These are phyloP conservation scores for Albizia julibrissin DNA, from an alignment of 306 rosid species.

Conservation along the genomic window DNA sequence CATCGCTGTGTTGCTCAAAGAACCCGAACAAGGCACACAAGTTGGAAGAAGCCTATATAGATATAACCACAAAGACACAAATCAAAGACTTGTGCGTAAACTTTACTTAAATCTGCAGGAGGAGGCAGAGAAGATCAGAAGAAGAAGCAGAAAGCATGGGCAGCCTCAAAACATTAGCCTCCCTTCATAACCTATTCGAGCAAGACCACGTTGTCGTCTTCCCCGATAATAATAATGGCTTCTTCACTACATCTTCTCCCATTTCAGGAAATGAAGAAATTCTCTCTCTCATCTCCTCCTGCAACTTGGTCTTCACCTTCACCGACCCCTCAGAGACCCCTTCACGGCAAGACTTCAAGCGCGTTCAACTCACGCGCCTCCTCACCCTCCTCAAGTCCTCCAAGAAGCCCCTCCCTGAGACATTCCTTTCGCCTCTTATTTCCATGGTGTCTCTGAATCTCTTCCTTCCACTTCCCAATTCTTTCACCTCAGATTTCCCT, in stretches of 20 bases:
- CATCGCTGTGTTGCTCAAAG: slow-evolving; percentile 34
- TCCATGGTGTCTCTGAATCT: slow-evolving; percentile 62
- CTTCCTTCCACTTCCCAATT: slow-evolving; percentile 74
- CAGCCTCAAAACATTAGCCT: slow-evolving; percentile 35
- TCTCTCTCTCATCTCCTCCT: slow-evolving; percentile 50
- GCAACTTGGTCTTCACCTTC: slow-evolving; percentile 56
- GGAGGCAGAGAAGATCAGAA: background rate
- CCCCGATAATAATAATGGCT: background rate
- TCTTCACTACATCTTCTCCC: slow-evolving; percentile 36
- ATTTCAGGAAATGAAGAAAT: slow-evolving; percentile 53
- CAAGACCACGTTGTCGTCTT: slow-evolving; percentile 36
- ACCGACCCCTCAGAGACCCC: slow-evolving; percentile 55
- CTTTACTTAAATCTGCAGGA: background rate
- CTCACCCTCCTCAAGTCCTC: slow-evolving; percentile 52
- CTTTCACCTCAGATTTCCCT: slow-evolving; percentile 33
- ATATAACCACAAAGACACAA: background rate
- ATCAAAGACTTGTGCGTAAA: background rate
- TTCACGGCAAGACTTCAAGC: slow-evolving; percentile 58
- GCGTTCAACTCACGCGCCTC: slow-evolving; percentile 63
- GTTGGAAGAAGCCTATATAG: background rate
- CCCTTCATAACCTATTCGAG: slow-evolving; percentile 56
- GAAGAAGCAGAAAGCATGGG: slow-evolving; percentile 35
- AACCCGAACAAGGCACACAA: slow-evolving; percentile 22
- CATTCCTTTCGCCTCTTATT: slow-evolving; percentile 52
- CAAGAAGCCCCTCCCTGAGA: slow-evolving; percentile 45